Evolutionary conservation across 78 protist genomes (phyloP).

Genomic region (Chrysochromulina parva): DNA sequence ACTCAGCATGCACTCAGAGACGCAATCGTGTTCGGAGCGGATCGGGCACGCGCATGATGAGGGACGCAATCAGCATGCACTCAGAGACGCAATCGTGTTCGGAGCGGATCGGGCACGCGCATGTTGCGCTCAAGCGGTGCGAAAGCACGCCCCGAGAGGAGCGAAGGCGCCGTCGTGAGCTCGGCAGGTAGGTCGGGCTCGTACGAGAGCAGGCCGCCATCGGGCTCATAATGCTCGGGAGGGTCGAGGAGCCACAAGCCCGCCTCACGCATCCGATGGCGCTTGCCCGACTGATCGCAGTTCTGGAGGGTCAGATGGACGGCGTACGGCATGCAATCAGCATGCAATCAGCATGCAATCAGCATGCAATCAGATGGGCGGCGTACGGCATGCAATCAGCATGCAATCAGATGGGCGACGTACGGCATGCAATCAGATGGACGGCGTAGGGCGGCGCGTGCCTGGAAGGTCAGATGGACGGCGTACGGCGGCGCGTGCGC

Average conservation of each 20-base stretch:
- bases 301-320: constrained; percentile 6
- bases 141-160: too few relatives aligned
- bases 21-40: too few relatives aligned
- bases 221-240: neutral
- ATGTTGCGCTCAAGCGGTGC: too few relatives aligned
- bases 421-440: neutral
- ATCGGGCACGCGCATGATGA: too few relatives aligned
- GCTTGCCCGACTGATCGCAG: constrained; percentile 13
- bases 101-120: too few relatives aligned
- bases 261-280: constrained; percentile 3
- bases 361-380: neutral
- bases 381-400: neutral
- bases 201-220: neutral
- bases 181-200: neutral
- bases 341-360: too few relatives aligned
- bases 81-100: too few relatives aligned
- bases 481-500: neutral
- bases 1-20: too few relatives aligned
- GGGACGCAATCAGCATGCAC: too few relatives aligned
- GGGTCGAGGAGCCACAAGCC: neutral
- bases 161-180: neutral
- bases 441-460: too few relatives aligned
- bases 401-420: neutral
- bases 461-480: neutral
- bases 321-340: neutral